A percentile compares a stretch with the other conserved stretches of the same genome.
Conservation (phyloP, 2,329 filamentous ascomycete genomes). For the Ascochyta fabae region DNA sequence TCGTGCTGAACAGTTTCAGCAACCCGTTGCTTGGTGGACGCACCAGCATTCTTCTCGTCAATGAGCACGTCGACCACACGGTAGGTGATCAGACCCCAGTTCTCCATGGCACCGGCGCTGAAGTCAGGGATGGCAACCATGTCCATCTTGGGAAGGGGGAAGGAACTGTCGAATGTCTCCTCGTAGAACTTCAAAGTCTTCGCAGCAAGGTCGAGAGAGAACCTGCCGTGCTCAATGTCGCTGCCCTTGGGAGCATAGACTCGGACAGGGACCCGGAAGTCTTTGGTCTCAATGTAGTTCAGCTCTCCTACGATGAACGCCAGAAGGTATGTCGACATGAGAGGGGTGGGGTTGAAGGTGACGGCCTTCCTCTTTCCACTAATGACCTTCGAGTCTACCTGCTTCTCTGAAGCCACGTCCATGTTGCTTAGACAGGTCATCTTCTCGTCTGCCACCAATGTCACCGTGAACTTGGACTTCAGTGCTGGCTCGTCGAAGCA, state of each 20-base stretch:
- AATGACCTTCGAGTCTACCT: constrained; percentile 69
- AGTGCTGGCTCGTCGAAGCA: constrained; percentile 96
- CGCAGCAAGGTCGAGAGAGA: constrained; percentile 88
- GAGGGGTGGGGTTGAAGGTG: constrained; percentile 87
- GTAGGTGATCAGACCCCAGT: constrained; percentile 96
- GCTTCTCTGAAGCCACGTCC: constrained; percentile 83
- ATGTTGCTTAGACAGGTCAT: constrained; percentile 96
- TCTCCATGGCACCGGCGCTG: constrained; percentile 95
- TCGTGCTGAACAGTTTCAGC: constrained; percentile 97
- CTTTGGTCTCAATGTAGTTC: constrained; percentile 89
- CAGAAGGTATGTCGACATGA: constrained; percentile 95
- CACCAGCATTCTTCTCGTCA: constrained; percentile 89
- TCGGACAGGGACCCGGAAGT: constrained; percentile 88
- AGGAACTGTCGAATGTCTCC: constrained; percentile 86
- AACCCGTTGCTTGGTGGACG: constrained; percentile 87
- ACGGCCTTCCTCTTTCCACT: constrained; percentile 79
- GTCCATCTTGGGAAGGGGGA: constrained; percentile 92
- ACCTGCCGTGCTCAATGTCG: constrained; percentile 87
- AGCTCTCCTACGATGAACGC: constrained; percentile 95
- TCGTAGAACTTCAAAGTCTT: constrained; percentile 94
- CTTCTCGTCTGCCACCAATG: constrained; percentile 86
- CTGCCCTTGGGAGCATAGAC: constrained; percentile 93
- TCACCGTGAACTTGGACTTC: constrained; percentile 92
- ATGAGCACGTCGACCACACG: constrained; percentile 88
- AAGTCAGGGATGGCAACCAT: constrained; percentile 97